These are phyloP conservation scores for Paecilomyces variotii DNA, from an alignment of 2,329 filamentous ascomycete species.

Conservation along the genomic window DNA sequence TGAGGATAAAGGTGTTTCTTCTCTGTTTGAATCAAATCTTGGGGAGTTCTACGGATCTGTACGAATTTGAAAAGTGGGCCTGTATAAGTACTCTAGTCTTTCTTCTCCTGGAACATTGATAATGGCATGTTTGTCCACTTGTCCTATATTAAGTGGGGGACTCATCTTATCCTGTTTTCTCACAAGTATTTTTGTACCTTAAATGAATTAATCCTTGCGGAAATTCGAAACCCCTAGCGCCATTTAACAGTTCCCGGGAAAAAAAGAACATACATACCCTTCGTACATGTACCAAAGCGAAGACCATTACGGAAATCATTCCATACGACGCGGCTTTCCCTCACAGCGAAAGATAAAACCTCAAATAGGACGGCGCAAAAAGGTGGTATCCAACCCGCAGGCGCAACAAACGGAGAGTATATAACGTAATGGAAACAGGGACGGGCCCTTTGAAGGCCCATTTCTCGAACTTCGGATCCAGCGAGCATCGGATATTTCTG, in stretches of 20 bases:
- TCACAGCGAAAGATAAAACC: neutral
- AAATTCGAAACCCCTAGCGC: neutral
- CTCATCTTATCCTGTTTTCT: neutral
- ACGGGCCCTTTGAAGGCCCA: neutral
- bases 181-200: neutral
- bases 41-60: neutral
- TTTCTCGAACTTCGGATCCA: neutral
- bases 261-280: neutral
- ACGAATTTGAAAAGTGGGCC: neutral
- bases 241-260: neutral
- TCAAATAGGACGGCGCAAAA: neutral
- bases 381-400: neutral
- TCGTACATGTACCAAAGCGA: neutral
- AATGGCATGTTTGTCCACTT: neutral
- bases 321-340: neutral
- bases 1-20: neutral
- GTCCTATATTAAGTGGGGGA: neutral
- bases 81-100: neutral
- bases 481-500: neutral
- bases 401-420: neutral
- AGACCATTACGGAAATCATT: neutral
- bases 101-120: neutral
- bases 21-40: neutral
- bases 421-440: neutral
- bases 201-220: neutral